phyloP scores from a whole-genome alignment of 225 moss, liverwort and hornwort species.

The Lunularia cruciata region DNA sequence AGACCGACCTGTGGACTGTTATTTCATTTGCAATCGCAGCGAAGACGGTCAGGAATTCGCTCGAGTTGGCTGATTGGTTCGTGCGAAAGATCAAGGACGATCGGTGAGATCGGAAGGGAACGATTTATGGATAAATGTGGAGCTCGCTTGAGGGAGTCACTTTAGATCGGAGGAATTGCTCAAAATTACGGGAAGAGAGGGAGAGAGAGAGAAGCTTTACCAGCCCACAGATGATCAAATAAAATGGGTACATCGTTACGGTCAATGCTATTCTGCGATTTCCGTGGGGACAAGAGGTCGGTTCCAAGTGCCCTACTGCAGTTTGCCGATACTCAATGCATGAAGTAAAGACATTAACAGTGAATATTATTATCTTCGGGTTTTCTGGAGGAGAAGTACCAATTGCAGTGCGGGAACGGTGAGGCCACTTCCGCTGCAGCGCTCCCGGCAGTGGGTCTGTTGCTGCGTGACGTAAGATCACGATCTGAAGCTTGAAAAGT shows the following conservation, averaged over 20 bases:
- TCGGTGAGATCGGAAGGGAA: background rate
- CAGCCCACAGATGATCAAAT: too few species aligned
- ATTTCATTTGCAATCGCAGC: too few species aligned
- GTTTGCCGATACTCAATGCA: too few species aligned
- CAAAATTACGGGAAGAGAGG: background rate
- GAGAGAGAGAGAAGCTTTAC: background rate
- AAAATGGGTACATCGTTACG: background rate
- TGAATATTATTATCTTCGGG: too few species aligned
- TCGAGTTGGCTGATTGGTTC: background rate
- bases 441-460: background rate
- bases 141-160: background rate
- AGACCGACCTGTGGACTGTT: too few species aligned
- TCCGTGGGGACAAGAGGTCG: background rate
- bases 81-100: background rate
- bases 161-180: background rate
- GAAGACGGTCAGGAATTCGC: background rate
- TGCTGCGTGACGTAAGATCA: conserved; percentile 21
- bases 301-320: background rate
- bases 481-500: background rate
- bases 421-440: background rate
- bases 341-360: too few species aligned
- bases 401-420: too few species aligned
- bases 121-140: background rate
- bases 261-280: background rate
- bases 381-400: background rate